phyloP scores from a whole-genome alignment of 2,329 filamentous ascomycete genomes.

The Mycocentrospora acerina region DNA sequence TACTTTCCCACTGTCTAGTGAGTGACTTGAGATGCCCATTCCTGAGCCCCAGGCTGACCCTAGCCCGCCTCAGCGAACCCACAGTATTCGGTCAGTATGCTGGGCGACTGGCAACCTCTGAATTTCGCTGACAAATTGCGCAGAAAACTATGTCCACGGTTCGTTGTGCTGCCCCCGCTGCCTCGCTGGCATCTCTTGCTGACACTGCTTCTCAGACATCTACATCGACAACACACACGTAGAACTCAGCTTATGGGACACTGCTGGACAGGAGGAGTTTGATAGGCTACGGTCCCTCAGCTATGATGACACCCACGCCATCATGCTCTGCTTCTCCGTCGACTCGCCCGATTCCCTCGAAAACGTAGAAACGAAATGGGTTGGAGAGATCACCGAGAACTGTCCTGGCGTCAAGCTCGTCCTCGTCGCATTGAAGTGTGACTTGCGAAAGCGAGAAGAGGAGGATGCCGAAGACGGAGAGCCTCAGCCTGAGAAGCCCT shows the following conservation, averaged over 20 bases:
- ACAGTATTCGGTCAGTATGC: constrained; percentile 73
- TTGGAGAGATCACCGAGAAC: constrained; percentile 96
- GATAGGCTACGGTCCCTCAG: constrained; percentile 92
- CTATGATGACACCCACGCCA: constrained; percentile 96
- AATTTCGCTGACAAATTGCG: constrained; percentile 20
- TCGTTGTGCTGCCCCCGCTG: constrained; percentile 35
- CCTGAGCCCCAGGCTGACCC: constrained; percentile 18
- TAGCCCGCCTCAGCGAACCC: constrained; percentile 64
- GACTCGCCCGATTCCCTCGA: constrained; percentile 95
- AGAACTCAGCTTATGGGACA: constrained; percentile 97
- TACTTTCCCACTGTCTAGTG: constrained; percentile 97
- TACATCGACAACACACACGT: constrained; percentile 98
- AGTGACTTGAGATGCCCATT: constrained; percentile 36
- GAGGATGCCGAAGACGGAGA: constrained; percentile 55
- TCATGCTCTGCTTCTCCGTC: constrained; percentile 97
- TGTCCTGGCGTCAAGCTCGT: constrained; percentile 94
- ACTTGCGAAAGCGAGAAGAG: constrained; percentile 75
- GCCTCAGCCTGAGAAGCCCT: constrained; percentile 53
- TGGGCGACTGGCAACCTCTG: background rate
- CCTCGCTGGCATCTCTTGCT: background rate
- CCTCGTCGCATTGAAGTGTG: constrained; percentile 93
- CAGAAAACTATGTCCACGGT: constrained; percentile 98
- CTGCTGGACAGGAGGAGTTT: constrained; percentile 98
- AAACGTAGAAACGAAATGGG: constrained; percentile 99
- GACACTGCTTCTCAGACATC: constrained; percentile 65